Evolutionary conservation across 805 yeast genomes (phyloP), one percentile per base, ranked within the genome.

Genomic region (Myxozyma kluyveri): DNA sequence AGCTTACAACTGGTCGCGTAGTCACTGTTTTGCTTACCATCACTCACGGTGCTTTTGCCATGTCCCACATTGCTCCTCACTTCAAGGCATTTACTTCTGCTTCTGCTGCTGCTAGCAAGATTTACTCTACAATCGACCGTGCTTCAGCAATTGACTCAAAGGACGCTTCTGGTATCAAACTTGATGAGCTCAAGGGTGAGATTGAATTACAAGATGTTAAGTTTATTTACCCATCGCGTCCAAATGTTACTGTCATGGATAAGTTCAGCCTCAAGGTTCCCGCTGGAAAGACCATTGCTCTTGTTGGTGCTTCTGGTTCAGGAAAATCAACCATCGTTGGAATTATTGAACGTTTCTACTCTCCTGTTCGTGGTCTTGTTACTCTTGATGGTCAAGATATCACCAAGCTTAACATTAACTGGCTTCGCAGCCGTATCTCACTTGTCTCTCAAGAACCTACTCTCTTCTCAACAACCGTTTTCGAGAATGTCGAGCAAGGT

Each of bases 361-460:
- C 88, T 63, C 86, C 88, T 1, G 71, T 74, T 23, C 70, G 76
- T 4, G 97, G 97, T 21, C 69, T 83, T 43, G 84, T 91, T 52
- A 69, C 83, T 17, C 78, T 91, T 40, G 96, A 91, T 68, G 96
- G 96, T 9, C 85, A 82, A 56, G 95, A 90, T 63, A 80, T 91
- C 42, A 71, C 80, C 47, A 78, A 81, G 43, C 80, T 89, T 37
- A 86, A 87, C 49, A 65, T 90, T 35, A 86, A 83, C 55, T 81
- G 90, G 54, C 75, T 91, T 45, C 79, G 99, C 61, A 77, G 71
- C 53, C 75, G 79, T 40, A 79, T 91, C 50, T 96, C 97, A 43
- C 88, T 89, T 24, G 99, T 91, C 2, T 96, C 97, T 3, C 99
- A 91, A 69, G 98, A 91, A 60, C 95, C 97, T 0, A 96, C 96